Percentiles rank a stretch among this genome's conserved stretches.
These are phyloP conservation scores for Acer negundo DNA, from an alignment of 345 rosid genomes.

Conservation along the genomic window DNA sequence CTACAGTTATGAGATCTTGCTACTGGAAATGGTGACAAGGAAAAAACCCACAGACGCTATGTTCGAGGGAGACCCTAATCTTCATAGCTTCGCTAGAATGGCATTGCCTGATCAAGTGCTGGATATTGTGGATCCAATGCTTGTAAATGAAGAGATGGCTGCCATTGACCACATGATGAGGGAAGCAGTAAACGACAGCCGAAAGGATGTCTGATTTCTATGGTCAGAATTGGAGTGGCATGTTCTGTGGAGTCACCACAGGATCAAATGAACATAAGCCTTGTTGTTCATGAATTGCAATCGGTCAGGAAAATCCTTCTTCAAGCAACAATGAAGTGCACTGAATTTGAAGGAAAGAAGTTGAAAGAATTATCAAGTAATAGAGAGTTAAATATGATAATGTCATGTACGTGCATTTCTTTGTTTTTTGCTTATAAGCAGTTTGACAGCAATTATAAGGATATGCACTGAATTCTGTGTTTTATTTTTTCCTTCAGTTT, in stretches of 20 bases:
- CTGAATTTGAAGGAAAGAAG: too few species aligned
- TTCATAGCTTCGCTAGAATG: not conserved
- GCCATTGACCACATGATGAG: too few species aligned
- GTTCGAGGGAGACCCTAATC: not conserved
- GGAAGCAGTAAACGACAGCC: not conserved
- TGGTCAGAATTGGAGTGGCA: conserved; percentile 17
- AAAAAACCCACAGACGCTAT: not conserved
- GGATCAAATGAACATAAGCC: conserved; percentile 11
- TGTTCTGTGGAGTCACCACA: conserved; percentile 4
- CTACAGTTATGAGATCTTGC: not conserved
- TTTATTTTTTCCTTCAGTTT: not conserved
- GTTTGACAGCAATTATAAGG: not conserved
- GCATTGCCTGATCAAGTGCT: not conserved
- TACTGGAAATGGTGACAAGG: not conserved
- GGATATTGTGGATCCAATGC: not conserved
- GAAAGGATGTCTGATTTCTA: not conserved
- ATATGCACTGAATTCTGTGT: not conserved
- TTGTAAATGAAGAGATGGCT: not conserved
- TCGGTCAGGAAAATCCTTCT: not conserved
- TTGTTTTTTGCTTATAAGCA: not conserved
- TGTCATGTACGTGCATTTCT: not conserved
- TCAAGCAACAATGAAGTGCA: not conserved
- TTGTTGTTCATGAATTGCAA: not conserved
- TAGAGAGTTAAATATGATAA: not conserved
- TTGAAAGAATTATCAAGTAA: not conserved